Percentiles rank a stretch among this genome's conserved stretches.
Evolutionary conservation across 139 green algal species (phyloP).

Genomic region (Microglena sp.): DNA sequence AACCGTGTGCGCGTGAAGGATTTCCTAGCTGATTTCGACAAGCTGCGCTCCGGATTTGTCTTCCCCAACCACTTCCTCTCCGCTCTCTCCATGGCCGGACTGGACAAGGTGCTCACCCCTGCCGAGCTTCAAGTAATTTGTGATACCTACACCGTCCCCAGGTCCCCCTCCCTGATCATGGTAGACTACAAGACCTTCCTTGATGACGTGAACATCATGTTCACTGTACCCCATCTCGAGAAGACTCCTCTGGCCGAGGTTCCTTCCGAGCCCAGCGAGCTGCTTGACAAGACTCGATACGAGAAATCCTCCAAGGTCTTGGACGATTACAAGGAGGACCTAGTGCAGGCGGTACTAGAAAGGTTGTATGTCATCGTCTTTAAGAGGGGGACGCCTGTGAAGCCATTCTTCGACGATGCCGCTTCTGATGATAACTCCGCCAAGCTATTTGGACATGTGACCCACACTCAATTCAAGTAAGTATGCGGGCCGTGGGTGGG

Average conservation of each 20-base stretch:
- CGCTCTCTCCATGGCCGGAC: conserved; percentile 39
- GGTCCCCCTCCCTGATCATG: conserved; percentile 20
- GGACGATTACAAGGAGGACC: conserved; percentile 21
- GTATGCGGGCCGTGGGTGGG: conserved; percentile 1
- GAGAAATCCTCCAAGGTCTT: conserved; percentile 37
- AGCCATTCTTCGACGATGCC: conserved; percentile 70
- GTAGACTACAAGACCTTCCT: conserved; percentile 43
- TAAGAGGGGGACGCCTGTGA: conserved; percentile 36
- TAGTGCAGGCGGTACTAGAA: conserved; percentile 15
- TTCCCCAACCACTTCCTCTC: conserved; percentile 55
- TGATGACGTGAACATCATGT: conserved; percentile 54
- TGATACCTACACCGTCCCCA: conserved; percentile 37
- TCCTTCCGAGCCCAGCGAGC: conserved; percentile 45
- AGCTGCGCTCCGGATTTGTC: conserved; percentile 48
- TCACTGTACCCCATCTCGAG: conserved; percentile 53
- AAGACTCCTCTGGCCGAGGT: conserved; percentile 50
- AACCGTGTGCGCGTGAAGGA: conserved; percentile 53
- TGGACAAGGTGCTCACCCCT: conserved; percentile 42
- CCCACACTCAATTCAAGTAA: conserved; percentile 56
- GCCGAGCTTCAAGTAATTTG: conserved; percentile 41
- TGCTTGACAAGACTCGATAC: conserved; percentile 60
- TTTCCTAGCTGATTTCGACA: conserved; percentile 65
- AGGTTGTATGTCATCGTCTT: conserved; percentile 15
- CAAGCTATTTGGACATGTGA: conserved; percentile 65
- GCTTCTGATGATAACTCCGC: conserved; percentile 49